phyloP scores from a whole-genome alignment of 2,329 filamentous ascomycete species.

The Sporothrix protearum region DNA sequence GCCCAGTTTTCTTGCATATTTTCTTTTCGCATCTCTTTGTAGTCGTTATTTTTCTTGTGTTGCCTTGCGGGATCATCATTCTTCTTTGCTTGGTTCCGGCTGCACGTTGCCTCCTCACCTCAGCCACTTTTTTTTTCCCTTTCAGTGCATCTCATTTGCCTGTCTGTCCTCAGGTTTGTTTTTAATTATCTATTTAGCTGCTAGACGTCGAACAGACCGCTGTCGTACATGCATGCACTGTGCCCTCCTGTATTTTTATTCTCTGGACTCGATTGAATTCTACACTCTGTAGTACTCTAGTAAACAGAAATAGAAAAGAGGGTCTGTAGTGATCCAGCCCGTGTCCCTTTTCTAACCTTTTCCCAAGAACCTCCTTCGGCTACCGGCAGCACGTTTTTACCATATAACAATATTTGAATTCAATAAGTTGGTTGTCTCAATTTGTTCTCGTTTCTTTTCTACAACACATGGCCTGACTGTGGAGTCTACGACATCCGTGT shows the following conservation, averaged over 20 bases:
- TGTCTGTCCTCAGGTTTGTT: background rate
- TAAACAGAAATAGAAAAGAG: background rate
- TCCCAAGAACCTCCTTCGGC: background rate
- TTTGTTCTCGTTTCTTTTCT: background rate
- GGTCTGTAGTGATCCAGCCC: background rate
- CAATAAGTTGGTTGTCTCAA: background rate
- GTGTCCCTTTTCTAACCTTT: background rate
- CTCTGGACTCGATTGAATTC: background rate
- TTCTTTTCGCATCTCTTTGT: background rate
- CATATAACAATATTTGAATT: too few species aligned
- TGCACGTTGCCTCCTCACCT: background rate
- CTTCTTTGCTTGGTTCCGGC: background rate
- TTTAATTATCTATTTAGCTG: background rate
- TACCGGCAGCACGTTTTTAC: background rate
- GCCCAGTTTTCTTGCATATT: too few species aligned
- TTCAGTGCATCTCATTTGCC: background rate
- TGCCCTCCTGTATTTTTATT: background rate
- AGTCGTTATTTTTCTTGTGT: background rate
- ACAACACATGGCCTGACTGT: background rate
- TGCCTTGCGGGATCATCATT: background rate
- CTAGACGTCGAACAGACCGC: background rate
- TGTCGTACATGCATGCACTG: constrained; percentile 11
- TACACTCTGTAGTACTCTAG: background rate
- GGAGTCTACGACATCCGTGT: background rate
- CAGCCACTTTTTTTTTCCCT: background rate